Conservation (phyloP, 2,329 filamentous ascomycete genomes). For the Monosporascus sp. region DNA sequence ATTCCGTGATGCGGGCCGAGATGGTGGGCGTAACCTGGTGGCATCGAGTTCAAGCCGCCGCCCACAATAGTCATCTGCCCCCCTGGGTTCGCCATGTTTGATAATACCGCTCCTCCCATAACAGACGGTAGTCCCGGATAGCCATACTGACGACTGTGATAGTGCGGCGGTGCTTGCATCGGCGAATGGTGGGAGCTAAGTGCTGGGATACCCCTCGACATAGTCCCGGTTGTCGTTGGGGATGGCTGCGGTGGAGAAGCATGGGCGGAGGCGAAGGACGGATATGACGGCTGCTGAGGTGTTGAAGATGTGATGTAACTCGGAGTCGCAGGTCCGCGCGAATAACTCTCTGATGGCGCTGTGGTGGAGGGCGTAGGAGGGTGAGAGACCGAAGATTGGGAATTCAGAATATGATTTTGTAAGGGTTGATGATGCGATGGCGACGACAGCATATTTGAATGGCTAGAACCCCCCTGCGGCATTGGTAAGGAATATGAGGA, state of each 20-base stretch:
- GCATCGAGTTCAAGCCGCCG: constrained; percentile 43
- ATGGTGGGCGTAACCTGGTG: constrained; percentile 50
- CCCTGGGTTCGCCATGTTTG: constrained; percentile 70
- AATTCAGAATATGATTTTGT: constrained; percentile 39
- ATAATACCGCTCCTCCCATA: constrained; percentile 66
- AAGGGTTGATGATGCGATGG: constrained; percentile 24
- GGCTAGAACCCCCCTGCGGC: constrained; percentile 40
- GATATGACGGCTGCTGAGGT: constrained; percentile 40
- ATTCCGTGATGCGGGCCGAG: constrained; percentile 44
- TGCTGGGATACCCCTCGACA: constrained; percentile 30
- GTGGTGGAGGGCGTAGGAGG: constrained; percentile 47
- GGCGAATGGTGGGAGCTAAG: constrained; percentile 35
- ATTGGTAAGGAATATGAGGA: constrained; percentile 59
- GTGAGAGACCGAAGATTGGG: constrained; percentile 42
- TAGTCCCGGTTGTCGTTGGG: constrained; percentile 35
- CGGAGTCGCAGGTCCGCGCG: constrained; percentile 51
- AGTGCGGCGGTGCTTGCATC: constrained; percentile 52
- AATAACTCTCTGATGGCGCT: constrained; percentile 54
- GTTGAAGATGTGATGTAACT: constrained; percentile 55
- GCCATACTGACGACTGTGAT: constrained; percentile 39
- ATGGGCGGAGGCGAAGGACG: constrained; percentile 35
- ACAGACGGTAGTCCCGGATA: constrained; percentile 45
- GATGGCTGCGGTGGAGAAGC: constrained; percentile 36
- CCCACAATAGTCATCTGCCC: constrained; percentile 68
- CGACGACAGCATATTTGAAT: constrained; percentile 26